Conservation (phyloP, 306 rosid species). For the Ormosia semicastrata region DNA sequence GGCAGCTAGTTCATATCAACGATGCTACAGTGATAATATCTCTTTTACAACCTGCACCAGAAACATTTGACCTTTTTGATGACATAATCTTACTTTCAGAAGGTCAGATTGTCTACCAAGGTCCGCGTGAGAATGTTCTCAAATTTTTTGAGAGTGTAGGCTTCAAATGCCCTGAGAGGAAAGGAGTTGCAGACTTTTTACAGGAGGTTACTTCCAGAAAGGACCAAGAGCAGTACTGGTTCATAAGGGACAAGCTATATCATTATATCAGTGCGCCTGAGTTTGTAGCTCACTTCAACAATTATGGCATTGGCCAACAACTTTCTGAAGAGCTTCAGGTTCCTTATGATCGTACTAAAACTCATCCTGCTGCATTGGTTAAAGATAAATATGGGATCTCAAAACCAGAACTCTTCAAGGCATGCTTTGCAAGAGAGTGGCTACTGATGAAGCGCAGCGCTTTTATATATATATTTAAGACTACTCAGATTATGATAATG, state of each 20-base stretch:
- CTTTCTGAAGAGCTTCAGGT: constrained; percentile 41
- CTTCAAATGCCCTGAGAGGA: constrained; percentile 74
- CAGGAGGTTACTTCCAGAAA: constrained; percentile 80
- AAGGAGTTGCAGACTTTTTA: constrained; percentile 76
- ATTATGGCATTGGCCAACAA: constrained; percentile 36
- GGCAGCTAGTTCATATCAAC: constrained; percentile 64
- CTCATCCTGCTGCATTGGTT: constrained; percentile 65
- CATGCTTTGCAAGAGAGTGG: constrained; percentile 78
- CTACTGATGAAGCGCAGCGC: constrained; percentile 64
- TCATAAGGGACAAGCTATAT: constrained; percentile 49
- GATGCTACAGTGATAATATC: constrained; percentile 67
- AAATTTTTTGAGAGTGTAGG: constrained; percentile 57
- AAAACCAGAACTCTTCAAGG: constrained; percentile 63
- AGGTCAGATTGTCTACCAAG: constrained; percentile 77
- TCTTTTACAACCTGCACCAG: constrained; percentile 82
- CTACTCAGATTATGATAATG: constrained; percentile 59
- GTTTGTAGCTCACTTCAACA: constrained; percentile 45
- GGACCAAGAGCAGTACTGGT: constrained; percentile 83
- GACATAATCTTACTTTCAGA: constrained; percentile 72
- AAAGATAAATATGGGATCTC: constrained; percentile 64
- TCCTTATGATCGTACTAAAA: constrained; percentile 46
- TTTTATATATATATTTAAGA: constrained; percentile 66
- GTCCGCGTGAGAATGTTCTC: constrained; percentile 56
- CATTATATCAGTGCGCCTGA: constrained; percentile 46
- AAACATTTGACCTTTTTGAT: constrained; percentile 68